Evolutionary conservation across 495 filamentous ascomycete genomes (phyloP).

Genomic region (Mycothermus thermophilus): DNA sequence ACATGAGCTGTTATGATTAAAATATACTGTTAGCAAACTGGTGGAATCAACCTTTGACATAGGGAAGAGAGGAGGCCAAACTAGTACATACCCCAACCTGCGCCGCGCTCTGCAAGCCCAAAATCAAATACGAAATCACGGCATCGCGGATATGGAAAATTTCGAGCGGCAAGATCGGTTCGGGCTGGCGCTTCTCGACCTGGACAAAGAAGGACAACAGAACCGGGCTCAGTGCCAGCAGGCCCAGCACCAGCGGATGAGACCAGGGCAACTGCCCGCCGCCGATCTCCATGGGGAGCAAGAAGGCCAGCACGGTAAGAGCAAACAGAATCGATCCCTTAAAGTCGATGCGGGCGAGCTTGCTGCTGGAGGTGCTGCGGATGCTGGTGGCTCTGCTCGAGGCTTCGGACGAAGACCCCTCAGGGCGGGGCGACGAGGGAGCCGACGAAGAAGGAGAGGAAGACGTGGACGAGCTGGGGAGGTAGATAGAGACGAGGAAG

Average conservation of each 20-base stretch:
- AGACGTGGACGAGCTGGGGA: conserved; percentile 18
- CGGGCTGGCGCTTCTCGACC: conserved; percentile 37
- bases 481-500: conserved; percentile 32
- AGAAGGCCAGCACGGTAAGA: conserved; percentile 31
- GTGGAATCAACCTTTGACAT: background rate
- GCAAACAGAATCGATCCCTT: conserved; percentile 39
- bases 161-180: conserved; percentile 49
- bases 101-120: conserved; percentile 38
- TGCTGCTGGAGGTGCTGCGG: conserved; percentile 6
- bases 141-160: conserved; percentile 44
- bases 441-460: no score
- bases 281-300: conserved; percentile 45
- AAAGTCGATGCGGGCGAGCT: conserved; percentile 44
- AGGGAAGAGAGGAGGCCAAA: no score
- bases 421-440: background rate
- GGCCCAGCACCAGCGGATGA: conserved; percentile 28
- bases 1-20: conserved; percentile 30
- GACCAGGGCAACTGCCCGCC: conserved; percentile 45
- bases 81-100: conserved; percentile 39
- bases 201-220: conserved; percentile 35
- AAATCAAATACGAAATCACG: conserved; percentile 39
- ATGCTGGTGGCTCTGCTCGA: conserved; percentile 2
- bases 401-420: background rate
- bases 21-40: no score
- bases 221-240: conserved; percentile 20